These are phyloP conservation scores for Colletotrichum plurivorum DNA, from an alignment of 2,329 filamentous ascomycete genomes.

Conservation along the genomic window DNA sequence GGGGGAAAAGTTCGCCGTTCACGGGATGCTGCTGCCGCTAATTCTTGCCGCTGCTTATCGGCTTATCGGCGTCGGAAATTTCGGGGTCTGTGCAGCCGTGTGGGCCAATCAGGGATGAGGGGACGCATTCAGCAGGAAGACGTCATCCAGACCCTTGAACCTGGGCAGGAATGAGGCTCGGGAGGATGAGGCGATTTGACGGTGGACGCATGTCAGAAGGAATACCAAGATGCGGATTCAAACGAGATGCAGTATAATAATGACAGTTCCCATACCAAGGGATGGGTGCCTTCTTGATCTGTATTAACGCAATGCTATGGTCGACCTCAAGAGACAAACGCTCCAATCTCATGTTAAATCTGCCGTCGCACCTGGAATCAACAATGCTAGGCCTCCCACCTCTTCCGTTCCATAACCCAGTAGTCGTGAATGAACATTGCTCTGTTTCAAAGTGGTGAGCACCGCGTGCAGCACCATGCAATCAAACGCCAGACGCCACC, in stretches of 20 bases:
- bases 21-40: constrained; percentile 8
- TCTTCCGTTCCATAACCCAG: constrained; percentile 16
- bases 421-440: constrained; percentile 12
- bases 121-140: constrained; percentile 24
- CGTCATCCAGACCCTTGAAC: constrained; percentile 26
- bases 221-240: too few relatives aligned
- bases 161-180: not conserved
- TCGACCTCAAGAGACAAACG: constrained; percentile 2
- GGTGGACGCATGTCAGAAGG: too few relatives aligned
- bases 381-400: constrained; percentile 17
- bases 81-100: not conserved
- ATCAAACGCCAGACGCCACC: constrained; percentile 33
- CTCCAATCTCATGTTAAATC: constrained; percentile 12
- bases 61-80: constrained; percentile 30
- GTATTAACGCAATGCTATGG: constrained; percentile 31
- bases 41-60: constrained; percentile 30
- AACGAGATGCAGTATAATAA: too few relatives aligned
- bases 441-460: constrained; percentile 19
- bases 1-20: constrained; percentile 33
- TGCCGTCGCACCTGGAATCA: constrained; percentile 6
- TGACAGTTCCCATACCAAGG: too few relatives aligned
- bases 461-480: constrained; percentile 31
- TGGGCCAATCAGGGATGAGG: constrained; percentile 20
- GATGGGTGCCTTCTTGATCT: not conserved
- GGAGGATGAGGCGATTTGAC: not conserved